phyloP scores from a whole-genome alignment of 768 basidiomycete genomes.

The Brasilioporus rufonigricans region DNA sequence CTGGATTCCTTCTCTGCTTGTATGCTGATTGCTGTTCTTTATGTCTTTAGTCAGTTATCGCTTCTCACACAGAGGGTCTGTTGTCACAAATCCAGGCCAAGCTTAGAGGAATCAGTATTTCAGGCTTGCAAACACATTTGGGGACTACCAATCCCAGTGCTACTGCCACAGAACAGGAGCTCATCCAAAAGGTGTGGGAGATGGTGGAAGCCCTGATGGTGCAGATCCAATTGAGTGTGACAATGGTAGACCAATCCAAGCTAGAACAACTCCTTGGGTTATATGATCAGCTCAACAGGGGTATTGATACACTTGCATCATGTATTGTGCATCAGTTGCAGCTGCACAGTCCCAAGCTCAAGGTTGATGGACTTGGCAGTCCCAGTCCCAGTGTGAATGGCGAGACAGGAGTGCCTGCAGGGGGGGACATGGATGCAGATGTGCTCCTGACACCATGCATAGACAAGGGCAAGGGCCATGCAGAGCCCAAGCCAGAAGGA shows the following conservation, averaged over 20 bases:
- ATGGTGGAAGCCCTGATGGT: conserved; percentile 50
- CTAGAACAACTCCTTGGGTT: conserved; percentile 67
- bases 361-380: conserved; percentile 30
- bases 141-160: too few species aligned
- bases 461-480: conserved; percentile 79
- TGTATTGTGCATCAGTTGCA: conserved; percentile 39
- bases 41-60: conserved; percentile 4
- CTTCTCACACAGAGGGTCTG: conserved; percentile 40
- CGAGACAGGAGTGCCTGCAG: conserved; percentile 7
- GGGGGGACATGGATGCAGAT: conserved; percentile 13
- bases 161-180: conserved; percentile 27
- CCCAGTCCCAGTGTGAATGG: background rate
- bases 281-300: conserved; percentile 65
- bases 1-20: conserved; percentile 10
- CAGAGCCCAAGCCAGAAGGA: conserved; percentile 64
- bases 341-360: conserved; percentile 45
- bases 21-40: background rate
- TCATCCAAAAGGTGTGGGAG: conserved; percentile 50
- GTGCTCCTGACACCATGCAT: conserved; percentile 56
- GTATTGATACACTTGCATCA: conserved; percentile 49
- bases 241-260: conserved; percentile 50
- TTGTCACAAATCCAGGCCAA: conserved; percentile 37
- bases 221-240: conserved; percentile 45
- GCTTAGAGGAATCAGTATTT: background rate
- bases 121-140: background rate